phyloP scores from a whole-genome alignment of 2,329 filamentous ascomycete genomes.

The Colletotrichum tabaci region DNA sequence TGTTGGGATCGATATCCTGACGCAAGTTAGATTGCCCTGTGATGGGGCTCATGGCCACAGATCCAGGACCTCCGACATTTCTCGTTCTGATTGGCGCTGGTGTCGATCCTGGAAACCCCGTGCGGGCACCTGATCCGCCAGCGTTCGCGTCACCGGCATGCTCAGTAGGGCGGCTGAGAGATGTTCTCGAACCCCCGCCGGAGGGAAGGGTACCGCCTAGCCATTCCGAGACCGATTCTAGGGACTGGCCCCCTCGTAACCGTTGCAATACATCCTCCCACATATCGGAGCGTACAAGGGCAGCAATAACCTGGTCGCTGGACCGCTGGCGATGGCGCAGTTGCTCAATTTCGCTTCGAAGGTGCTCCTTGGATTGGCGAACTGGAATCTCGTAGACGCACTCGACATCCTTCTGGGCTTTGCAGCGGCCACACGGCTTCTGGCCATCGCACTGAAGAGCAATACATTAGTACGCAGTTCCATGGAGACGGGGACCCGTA shows the following conservation, averaged over 20 bases:
- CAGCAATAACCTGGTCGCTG: constrained; percentile 69
- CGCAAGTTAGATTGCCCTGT: constrained; percentile 50
- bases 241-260: constrained; percentile 67
- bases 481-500: not conserved
- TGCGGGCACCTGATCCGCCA: constrained; percentile 45
- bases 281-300: constrained; percentile 65
- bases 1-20: constrained; percentile 60
- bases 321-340: constrained; percentile 69
- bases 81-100: constrained; percentile 45
- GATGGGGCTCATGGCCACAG: constrained; percentile 49
- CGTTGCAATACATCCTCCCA: constrained; percentile 69
- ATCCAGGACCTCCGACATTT: constrained; percentile 29
- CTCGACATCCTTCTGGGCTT: constrained; percentile 66
- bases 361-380: constrained; percentile 74
- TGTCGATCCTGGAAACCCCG: constrained; percentile 42
- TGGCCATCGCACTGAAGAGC: constrained; percentile 70
- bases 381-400: constrained; percentile 75
- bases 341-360: constrained; percentile 72
- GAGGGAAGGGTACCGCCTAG: constrained; percentile 56
- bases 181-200: constrained; percentile 49
- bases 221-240: constrained; percentile 71
- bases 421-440: constrained; percentile 70
- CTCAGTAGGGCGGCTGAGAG: constrained; percentile 48
- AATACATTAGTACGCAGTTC: not conserved
- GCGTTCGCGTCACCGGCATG: constrained; percentile 44